Base-by-base conservation (phyloP, 1,284 basidiomycete species). In the Tremellales sp. region DNA sequence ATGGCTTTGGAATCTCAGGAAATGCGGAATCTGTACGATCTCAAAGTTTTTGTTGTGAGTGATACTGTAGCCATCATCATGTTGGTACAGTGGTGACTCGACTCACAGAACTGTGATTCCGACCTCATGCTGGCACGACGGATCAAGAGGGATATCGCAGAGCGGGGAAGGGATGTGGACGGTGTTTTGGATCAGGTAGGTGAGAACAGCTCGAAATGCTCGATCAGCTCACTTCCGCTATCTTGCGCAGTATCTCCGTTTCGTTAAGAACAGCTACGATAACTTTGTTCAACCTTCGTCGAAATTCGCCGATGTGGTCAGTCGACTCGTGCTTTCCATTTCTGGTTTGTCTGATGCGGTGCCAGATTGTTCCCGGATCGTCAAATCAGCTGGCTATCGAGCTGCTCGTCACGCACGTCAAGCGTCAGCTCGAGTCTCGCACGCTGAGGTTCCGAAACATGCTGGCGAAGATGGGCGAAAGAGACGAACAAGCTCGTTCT, bases 101-200 rank as follows among this genome's bases (percentile, higher is more conserved):
- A 29, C 35, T 16, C 7, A 13, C 43, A 72, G 68, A 73, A 57
- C 78, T 92, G 89, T 45, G 94, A 97, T 66, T 86, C 91, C 3
- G 94, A 98, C 68, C 75, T 97, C 12, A 98, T 98, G 94, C 83
- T 98, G 35, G 92, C 94, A 3, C 80, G 94, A 41, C 82, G 94
- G 28, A 87, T 98, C 51, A 78, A 81, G 55, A 78, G 94, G 47
- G 94, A 98, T 63, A 81, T 88, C 6, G 81, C 83, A 56, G 92
- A 98, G 68, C 81, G 94, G 33, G 90, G 88, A 0, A 76, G 94
- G 49, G 83, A 80, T 51, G 85, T 97, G 0, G 81, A 84, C 1
- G 92, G 93, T 3, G 81, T 97, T 42, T 77, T 98, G 13, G 85
- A 93, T 60, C 94, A 97, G 83, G 51, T 54, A 12, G 8, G 37